phyloP scores from a whole-genome alignment of 2,329 filamentous ascomycete species.

The Phyllosticta capitalensis region DNA sequence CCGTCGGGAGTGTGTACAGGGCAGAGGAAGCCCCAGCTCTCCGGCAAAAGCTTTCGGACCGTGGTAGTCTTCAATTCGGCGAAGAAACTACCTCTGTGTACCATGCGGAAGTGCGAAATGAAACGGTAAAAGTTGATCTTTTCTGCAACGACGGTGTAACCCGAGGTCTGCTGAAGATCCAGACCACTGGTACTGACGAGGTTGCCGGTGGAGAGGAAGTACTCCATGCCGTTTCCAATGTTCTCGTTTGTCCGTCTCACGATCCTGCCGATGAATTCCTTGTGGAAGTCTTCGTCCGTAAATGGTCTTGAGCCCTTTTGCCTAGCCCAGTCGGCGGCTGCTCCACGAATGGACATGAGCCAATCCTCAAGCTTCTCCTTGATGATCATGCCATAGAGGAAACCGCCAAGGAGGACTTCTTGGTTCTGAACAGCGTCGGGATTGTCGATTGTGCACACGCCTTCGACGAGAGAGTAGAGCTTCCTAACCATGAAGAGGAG shows the following conservation, averaged over 20 bases:
- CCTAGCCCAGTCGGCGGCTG: constrained; percentile 46
- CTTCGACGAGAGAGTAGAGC: constrained; percentile 83
- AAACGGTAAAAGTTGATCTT: constrained; percentile 99
- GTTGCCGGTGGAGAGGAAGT: constrained; percentile 95
- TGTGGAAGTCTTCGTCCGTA: constrained; percentile 64
- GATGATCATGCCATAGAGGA: constrained; percentile 87
- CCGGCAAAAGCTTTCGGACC: constrained; percentile 86
- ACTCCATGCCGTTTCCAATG: constrained; percentile 76
- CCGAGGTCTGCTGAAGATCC: constrained; percentile 87
- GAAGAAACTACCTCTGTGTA: constrained; percentile 98
- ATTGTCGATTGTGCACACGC: constrained; percentile 88
- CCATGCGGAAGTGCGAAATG: constrained; percentile 98
- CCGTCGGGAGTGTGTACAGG: constrained; percentile 97
- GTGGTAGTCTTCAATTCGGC: constrained; percentile 95
- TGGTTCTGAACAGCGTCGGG: constrained; percentile 95
- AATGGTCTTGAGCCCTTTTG: constrained; percentile 50
- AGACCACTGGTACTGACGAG: constrained; percentile 82
- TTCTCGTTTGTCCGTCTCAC: constrained; percentile 80
- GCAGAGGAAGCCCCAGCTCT: constrained; percentile 97
- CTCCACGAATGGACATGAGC: constrained; percentile 53
- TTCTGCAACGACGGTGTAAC: constrained; percentile 93
- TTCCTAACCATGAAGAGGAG: constrained; percentile 94
- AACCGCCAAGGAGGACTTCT: constrained; percentile 85
- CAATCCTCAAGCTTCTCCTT: constrained; percentile 93
- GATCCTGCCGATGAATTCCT: constrained; percentile 69